Evolutionary conservation across 2,329 filamentous ascomycete genomes (phyloP).

Genomic region (Ploettnerulaceae sp.): DNA sequence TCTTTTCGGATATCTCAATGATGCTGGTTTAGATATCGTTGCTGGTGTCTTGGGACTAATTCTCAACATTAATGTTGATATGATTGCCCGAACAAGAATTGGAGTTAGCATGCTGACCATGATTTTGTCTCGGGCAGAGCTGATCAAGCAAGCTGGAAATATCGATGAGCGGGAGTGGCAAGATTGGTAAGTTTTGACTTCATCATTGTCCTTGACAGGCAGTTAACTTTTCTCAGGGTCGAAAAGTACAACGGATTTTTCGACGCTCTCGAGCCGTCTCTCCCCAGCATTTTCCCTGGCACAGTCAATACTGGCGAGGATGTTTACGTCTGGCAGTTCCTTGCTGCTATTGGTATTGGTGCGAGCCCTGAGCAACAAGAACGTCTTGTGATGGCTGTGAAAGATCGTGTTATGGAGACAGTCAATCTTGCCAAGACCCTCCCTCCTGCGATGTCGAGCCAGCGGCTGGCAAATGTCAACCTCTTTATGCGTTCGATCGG

Average conservation of each 20-base stretch:
- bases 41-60: constrained; percentile 84
- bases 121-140: constrained; percentile 87
- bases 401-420: constrained; percentile 96
- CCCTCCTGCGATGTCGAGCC: constrained; percentile 76
- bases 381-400: constrained; percentile 87
- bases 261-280: constrained; percentile 75
- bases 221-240: constrained; percentile 48
- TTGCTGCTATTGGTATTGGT: constrained; percentile 90
- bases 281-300: constrained; percentile 84
- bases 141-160: constrained; percentile 76
- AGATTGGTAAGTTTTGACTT: constrained; percentile 70
- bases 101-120: constrained; percentile 89
- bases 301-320: constrained; percentile 89
- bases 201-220: too few relatives aligned
- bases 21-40: constrained; percentile 85
- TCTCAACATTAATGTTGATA: constrained; percentile 73
- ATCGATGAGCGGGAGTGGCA: constrained; percentile 70
- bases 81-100: constrained; percentile 81
- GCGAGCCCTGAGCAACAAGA: constrained; percentile 94
- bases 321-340: constrained; percentile 96
- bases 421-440: constrained; percentile 84
- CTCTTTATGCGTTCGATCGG: constrained; percentile 98
- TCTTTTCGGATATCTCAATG: constrained; percentile 83
- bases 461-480: constrained; percentile 87
- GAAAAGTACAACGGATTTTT: constrained; percentile 82